Conservation (phyloP, 2,329 filamentous ascomycete genomes). For the Trichothecium sympodiale region DNA sequence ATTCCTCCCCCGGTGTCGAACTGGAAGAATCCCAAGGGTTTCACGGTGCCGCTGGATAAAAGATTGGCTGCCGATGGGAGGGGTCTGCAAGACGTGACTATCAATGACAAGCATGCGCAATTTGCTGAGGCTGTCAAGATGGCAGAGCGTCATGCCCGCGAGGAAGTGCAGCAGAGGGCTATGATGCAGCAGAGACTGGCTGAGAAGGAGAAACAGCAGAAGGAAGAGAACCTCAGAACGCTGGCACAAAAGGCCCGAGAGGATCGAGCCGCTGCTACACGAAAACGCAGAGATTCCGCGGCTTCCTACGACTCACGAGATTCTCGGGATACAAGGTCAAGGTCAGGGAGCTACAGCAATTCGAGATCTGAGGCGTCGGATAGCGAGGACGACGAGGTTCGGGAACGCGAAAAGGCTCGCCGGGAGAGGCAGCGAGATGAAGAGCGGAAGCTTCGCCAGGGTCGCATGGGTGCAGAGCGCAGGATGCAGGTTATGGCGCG, state of each 20-base stretch:
- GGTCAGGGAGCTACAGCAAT: conserved; percentile 38
- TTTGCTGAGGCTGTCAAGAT: conserved; percentile 92
- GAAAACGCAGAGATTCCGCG: conserved; percentile 25
- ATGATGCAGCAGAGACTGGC: conserved; percentile 93
- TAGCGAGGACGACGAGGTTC: conserved; percentile 58
- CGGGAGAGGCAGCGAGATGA: conserved; percentile 71
- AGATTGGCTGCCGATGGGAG: conserved; percentile 87
- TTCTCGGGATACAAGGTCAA: conserved; percentile 26
- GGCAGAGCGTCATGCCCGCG: conserved; percentile 85
- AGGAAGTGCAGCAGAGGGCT: conserved; percentile 86
- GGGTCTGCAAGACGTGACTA: conserved; percentile 83
- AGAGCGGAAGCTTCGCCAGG: conserved; percentile 83
- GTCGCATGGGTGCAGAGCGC: conserved; percentile 88
- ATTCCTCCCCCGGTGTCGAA: conserved; percentile 82
- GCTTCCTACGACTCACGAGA: conserved; percentile 25
- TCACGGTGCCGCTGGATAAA: conserved; percentile 92
- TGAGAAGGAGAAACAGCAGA: conserved; percentile 90
- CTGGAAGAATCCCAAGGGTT: conserved; percentile 99
- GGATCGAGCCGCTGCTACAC: conserved; percentile 48
- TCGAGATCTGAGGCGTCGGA: conserved; percentile 36
- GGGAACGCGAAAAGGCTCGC: conserved; percentile 67
- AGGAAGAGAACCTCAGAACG: conserved; percentile 82
- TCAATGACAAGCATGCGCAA: conserved; percentile 97
- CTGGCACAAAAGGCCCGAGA: conserved; percentile 87
- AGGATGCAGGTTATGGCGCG: conserved; percentile 86